Evolutionary conservation across 2,329 filamentous ascomycete species (phyloP).

Genomic region (Colletotrichum magnum): DNA sequence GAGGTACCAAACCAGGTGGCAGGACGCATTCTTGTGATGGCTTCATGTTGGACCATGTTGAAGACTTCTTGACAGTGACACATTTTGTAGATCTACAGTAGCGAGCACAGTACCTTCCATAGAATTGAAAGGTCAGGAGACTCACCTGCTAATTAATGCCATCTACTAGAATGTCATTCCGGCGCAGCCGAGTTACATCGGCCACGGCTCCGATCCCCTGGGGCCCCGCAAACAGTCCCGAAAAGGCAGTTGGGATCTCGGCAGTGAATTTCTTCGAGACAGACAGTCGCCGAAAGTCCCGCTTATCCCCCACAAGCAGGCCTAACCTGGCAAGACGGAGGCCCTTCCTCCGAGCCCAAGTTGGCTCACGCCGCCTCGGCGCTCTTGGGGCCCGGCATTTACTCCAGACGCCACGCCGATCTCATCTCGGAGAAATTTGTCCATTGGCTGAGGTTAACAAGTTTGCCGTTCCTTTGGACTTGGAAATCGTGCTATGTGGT

Average conservation of each 20-base stretch:
- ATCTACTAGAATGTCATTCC: not conserved
- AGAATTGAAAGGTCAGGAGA: too few relatives aligned
- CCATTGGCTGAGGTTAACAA: not conserved
- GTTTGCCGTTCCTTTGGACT: not conserved
- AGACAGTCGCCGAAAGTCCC: not conserved
- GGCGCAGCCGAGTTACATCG: not conserved
- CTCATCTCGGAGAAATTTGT: not conserved
- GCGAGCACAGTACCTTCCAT: too few relatives aligned
- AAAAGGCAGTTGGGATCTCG: not conserved
- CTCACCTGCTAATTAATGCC: not conserved
- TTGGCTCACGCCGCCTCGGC: not conserved
- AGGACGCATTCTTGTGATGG: too few relatives aligned
- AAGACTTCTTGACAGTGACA: too few relatives aligned
- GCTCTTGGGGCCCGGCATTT: not conserved
- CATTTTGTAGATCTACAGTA: too few relatives aligned
- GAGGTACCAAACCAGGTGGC: too few relatives aligned
- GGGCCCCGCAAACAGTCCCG: not conserved
- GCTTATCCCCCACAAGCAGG: not conserved
- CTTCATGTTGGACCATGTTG: too few relatives aligned
- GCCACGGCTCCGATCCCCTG: not conserved
- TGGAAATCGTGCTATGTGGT: not conserved
- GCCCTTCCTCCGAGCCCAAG: not conserved
- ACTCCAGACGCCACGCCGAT: not conserved
- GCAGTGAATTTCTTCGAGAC: not conserved
- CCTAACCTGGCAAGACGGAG: constrained; percentile 1